A percentile compares a stretch with the other conserved stretches of the same genome.
Conservation (phyloP, 2,329 filamentous ascomycete genomes). For the Colletotrichum sublineola region DNA sequence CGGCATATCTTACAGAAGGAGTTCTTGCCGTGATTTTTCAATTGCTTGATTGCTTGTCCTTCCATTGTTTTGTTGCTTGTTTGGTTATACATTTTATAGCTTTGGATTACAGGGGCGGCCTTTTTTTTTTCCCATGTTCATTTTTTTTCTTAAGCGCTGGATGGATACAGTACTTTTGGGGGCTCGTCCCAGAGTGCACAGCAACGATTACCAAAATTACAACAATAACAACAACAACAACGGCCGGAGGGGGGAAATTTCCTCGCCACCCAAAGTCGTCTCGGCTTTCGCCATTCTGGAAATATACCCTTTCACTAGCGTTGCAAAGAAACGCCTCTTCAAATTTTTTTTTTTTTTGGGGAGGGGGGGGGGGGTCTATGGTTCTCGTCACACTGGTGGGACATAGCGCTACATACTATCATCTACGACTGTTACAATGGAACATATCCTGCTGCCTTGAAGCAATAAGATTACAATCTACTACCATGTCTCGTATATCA, state of each 20-base stretch:
- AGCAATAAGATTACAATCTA: slow-evolving; percentile 5
- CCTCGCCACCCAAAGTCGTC: neutral
- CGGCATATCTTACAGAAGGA: slow-evolving; percentile 11
- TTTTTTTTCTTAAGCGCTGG: neutral
- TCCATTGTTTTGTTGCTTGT: neutral
- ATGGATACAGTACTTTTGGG: neutral
- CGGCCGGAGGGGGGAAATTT: neutral
- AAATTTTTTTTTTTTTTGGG: slow-evolving; percentile 7
- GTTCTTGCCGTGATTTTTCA: neutral
- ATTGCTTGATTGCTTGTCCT: neutral
- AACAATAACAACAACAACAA: neutral
- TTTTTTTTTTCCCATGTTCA: neutral
- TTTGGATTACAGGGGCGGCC: neutral
- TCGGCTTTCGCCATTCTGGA: slow-evolving; percentile 10
- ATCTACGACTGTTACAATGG: neutral
- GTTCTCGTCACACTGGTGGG: neutral
- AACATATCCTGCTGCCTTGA: slow-evolving; percentile 13
- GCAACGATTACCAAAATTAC: neutral
- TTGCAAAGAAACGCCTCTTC: slow-evolving; percentile 18
- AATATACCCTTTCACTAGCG: slow-evolving; percentile 41
- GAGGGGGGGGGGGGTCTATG: neutral
- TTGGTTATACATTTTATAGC: neutral
- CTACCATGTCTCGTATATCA: neutral
- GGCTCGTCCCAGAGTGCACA: neutral
- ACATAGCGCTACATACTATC: neutral